Evolutionary conservation across 768 basidiomycete genomes (phyloP), one percentile per base, ranked within the genome.

Genomic region (Pulveroboletus frians): DNA sequence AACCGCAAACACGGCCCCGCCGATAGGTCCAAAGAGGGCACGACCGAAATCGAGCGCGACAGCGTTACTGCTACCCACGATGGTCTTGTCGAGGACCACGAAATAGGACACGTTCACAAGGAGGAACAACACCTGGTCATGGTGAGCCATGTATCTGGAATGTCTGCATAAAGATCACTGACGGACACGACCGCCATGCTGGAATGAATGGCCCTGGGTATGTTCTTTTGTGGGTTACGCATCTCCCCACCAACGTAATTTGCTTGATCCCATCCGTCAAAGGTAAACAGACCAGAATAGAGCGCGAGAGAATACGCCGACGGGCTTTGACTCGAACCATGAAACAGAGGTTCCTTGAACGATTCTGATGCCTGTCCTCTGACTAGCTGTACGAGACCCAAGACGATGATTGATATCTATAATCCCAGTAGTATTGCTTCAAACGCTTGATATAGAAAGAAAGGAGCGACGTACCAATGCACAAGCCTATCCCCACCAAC

Each of bases 251-350:
- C 89, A 14, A 97, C 89, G 54, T 87, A 95, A 63, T 92, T 93
- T 26, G 80, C 85, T 68, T 89, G 87, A 60, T 94, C 94, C 93
- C 93, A 99, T 1, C 95, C 95, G 66, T 93, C 93, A 56, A 91
- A 93, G 2, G 93, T 93, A 91, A 88, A 97, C 4, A 98, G 71
- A 3, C 92, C 91, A 10, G 92, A 95, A 67, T 96, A 99, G 6
- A 97, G 73, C 0, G 94, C 95, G n/a, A 97, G 73, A 6, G 94
- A 90, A 70, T 92, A 97, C 3, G 82, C 75, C 1, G 90, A 88
- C 1, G 92, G 88, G 53, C 88, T 88, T 15, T 69, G 76, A 48
- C 84, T 88, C 15, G 90, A 85, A 8, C 77, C 83, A 11, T 74
- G 69, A 58, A 95, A 96, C 26, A 87, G 63, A n/a, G 84, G 75